A percentile compares a stretch with the other conserved stretches of the same genome.
phyloP scores from a whole-genome alignment of 2,329 filamentous ascomycete genomes.

The Apiospora saccharicola region DNA sequence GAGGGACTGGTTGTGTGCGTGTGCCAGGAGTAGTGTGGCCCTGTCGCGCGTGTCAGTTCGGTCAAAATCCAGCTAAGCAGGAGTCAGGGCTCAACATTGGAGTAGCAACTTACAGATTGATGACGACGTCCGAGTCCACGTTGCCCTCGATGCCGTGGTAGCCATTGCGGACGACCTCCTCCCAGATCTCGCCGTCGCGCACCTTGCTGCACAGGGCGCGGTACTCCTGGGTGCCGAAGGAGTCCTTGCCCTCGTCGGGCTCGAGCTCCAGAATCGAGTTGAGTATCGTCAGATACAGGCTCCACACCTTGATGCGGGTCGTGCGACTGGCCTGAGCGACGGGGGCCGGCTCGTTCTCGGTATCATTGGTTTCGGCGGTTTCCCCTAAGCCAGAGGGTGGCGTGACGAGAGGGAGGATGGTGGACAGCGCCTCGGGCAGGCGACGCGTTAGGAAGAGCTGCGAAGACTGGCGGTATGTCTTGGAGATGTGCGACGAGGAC shows the following conservation, averaged over 20 bases:
- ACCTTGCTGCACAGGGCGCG: constrained; percentile 82
- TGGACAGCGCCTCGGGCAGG: constrained; percentile 86
- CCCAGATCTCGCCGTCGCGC: constrained; percentile 91
- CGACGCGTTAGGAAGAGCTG: constrained; percentile 95
- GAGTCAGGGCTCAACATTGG: not conserved
- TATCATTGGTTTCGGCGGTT: constrained; percentile 55
- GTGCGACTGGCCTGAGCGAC: constrained; percentile 81
- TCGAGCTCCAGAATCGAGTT: constrained; percentile 92
- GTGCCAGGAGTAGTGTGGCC: constrained; percentile 88
- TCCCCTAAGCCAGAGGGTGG: constrained; percentile 50
- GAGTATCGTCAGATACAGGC: constrained; percentile 90
- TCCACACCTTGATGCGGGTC: constrained; percentile 95
- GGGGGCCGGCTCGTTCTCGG: constrained; percentile 66
- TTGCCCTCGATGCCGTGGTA: constrained; percentile 89
- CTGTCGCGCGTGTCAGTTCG: constrained; percentile 54
- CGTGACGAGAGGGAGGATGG: constrained; percentile 82
- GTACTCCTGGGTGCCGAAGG: constrained; percentile 88
- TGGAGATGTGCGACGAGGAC: constrained; percentile 78
- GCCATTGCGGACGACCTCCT: constrained; percentile 85
- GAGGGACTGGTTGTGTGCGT: constrained; percentile 80
- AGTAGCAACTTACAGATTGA: constrained; percentile 72
- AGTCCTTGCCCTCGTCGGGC: constrained; percentile 85
- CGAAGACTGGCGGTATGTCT: constrained; percentile 92
- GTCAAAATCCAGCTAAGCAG: constrained; percentile 7
- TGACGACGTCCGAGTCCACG: constrained; percentile 93